These are phyloP conservation scores for Silene coronaria DNA, from an alignment of 179 eudicot species.

Conservation along the genomic window DNA sequence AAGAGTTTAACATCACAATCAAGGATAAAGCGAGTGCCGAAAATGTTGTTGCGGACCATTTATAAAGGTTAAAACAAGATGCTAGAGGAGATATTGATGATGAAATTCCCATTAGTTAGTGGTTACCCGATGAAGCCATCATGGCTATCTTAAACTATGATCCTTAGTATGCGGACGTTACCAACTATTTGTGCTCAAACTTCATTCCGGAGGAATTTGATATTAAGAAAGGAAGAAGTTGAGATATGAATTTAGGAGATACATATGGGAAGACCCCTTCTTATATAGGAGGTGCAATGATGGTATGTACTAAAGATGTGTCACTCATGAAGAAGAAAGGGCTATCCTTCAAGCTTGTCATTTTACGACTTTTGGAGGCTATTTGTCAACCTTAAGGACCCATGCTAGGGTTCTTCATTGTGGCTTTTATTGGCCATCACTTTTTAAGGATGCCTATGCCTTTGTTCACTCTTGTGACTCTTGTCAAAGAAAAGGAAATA, in stretches of 20 bases:
- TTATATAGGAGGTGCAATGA: not conserved
- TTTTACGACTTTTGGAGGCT: not conserved
- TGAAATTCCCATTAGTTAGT: not conserved
- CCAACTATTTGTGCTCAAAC: not conserved
- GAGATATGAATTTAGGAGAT: not conserved
- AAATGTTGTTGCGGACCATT: not conserved
- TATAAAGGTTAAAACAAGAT: not conserved
- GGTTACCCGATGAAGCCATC: not conserved
- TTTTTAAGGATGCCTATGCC: not conserved
- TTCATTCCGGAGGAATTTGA: not conserved
- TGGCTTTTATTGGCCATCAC: slow-evolving; percentile 9
- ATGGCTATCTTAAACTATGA: not conserved
- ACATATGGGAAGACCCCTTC: not conserved
- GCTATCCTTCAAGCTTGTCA: not conserved
- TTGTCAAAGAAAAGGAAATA: slow-evolving; percentile 2
- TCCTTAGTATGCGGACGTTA: not conserved
- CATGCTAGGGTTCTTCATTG: not conserved
- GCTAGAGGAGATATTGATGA: not conserved
- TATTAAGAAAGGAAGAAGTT: not conserved
- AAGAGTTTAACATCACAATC: not conserved
- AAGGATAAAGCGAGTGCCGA: not conserved
- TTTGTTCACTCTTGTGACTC: not conserved
- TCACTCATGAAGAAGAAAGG: not conserved
- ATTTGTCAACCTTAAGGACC: not conserved
- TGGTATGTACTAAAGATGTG: not conserved